These are phyloP conservation scores for Xanthoceras sorbifolium DNA, from an alignment of 345 rosid species.

Conservation along the genomic window DNA sequence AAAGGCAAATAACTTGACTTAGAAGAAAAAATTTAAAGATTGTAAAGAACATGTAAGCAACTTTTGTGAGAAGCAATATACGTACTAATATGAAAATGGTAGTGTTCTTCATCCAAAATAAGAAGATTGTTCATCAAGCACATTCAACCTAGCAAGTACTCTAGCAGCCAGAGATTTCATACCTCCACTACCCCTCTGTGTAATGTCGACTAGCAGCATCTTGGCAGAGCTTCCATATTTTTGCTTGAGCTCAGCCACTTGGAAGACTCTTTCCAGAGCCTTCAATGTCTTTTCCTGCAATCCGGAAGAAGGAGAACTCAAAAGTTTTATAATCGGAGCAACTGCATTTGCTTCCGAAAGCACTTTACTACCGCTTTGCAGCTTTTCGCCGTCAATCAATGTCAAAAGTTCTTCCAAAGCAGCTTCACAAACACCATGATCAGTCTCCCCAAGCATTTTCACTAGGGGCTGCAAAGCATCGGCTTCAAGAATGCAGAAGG, in stretches of 20 bases:
- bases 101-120: slow-evolving; percentile 19
- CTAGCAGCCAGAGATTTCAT: slow-evolving; percentile 36
- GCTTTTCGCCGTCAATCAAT: slow-evolving; percentile 26
- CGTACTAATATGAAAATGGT: neutral
- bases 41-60: too few species aligned
- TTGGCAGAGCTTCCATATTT: slow-evolving; percentile 20
- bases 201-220: slow-evolving; percentile 33
- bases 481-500: slow-evolving; percentile 35
- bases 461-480: slow-evolving; percentile 28
- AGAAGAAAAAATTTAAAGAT: too few species aligned
- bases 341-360: slow-evolving; percentile 28
- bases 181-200: slow-evolving; percentile 31
- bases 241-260: slow-evolving; percentile 28
- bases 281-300: slow-evolving; percentile 25
- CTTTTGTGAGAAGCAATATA: too few species aligned
- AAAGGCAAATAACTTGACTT: neutral
- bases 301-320: slow-evolving; percentile 17
- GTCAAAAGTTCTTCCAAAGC: slow-evolving; percentile 34
- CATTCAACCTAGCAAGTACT: slow-evolving; percentile 29
- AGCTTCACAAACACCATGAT: slow-evolving; percentile 28
- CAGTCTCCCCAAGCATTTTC: slow-evolving; percentile 23
- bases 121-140: slow-evolving; percentile 32
- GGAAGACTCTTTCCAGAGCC: slow-evolving; percentile 26
- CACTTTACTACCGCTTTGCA: slow-evolving; percentile 27
- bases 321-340: slow-evolving; percentile 27